Percentiles rank a stretch among this genome's conserved stretches.
These are phyloP conservation scores for Shiraia sp. DNA, from an alignment of 2,329 filamentous ascomycete genomes.

Conservation along the genomic window DNA sequence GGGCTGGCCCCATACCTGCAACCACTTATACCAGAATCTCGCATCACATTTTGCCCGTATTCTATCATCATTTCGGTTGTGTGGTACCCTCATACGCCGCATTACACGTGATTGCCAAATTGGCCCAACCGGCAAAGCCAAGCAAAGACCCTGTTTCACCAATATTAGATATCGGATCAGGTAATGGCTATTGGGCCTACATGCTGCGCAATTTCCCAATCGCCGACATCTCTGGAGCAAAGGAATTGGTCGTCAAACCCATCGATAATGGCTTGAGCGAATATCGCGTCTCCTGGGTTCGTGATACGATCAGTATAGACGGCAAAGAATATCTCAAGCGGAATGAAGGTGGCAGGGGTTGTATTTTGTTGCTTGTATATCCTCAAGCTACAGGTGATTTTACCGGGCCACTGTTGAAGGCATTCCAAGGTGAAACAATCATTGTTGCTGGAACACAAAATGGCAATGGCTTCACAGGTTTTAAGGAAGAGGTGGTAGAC, in stretches of 20 bases:
- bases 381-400: slow-evolving; percentile 71
- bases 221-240: slow-evolving; percentile 56
- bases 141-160: slow-evolving; percentile 46
- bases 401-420: slow-evolving; percentile 63
- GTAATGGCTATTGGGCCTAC: slow-evolving; percentile 76
- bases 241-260: slow-evolving; percentile 60
- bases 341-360: slow-evolving; percentile 53
- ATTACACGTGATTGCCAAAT: slow-evolving; percentile 61
- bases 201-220: slow-evolving; percentile 72
- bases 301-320: slow-evolving; percentile 66
- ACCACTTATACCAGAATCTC: slow-evolving; percentile 59
- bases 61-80: slow-evolving; percentile 82
- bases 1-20: slow-evolving; percentile 62
- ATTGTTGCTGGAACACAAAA: slow-evolving; percentile 78
- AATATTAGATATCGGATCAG: slow-evolving; percentile 69
- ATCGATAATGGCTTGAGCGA: slow-evolving; percentile 70
- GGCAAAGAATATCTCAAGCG: slow-evolving; percentile 61
- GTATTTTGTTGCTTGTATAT: slow-evolving; percentile 72
- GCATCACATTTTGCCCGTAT: slow-evolving; percentile 71
- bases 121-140: slow-evolving; percentile 47
- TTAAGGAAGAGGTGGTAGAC: slow-evolving; percentile 65
- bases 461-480: slow-evolving; percentile 72
- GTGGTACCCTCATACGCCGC: slow-evolving; percentile 69
- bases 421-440: slow-evolving; percentile 66
- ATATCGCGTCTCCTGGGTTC: slow-evolving; percentile 71